Conservation (phyloP, 108 stramenopile genomes). For the Pseudonitzschia delicatissima region DNA sequence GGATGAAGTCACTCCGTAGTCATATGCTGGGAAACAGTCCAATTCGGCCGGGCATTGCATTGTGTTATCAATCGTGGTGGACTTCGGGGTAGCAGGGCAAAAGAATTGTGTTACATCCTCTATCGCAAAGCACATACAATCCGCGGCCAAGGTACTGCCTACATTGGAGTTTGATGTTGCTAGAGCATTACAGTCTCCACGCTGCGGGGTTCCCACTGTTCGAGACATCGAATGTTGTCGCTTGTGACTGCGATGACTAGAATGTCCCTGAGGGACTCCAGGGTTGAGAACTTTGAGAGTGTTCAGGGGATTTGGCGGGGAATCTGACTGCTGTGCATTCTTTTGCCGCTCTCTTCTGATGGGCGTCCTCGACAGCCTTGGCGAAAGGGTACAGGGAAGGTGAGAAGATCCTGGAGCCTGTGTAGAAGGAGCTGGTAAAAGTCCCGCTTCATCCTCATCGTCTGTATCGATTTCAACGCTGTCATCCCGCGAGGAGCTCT, state of each 20-base stretch:
- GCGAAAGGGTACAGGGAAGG: not conserved
- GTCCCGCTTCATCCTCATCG: not conserved
- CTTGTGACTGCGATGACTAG: not conserved
- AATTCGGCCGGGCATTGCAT: not conserved
- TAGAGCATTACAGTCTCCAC: not conserved
- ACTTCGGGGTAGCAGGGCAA: conserved; percentile 5
- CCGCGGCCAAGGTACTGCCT: not conserved
- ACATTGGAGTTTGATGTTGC: not conserved
- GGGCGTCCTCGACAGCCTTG: not conserved
- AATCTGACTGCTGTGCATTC: not conserved
- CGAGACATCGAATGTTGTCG: not conserved
- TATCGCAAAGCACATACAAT: conserved; percentile 12
- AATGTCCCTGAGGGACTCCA: not conserved
- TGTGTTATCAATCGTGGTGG: not conserved
- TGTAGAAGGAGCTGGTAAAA: not conserved
- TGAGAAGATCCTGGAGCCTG: not conserved
- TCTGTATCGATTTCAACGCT: not conserved
- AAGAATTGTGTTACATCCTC: conserved; percentile 11
- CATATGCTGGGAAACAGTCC: not conserved
- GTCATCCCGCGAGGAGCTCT: conserved; percentile 4
- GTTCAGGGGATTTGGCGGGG: not conserved
- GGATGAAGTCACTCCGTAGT: too few species aligned
- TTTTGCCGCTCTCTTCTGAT: not conserved
- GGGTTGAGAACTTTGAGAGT: not conserved
- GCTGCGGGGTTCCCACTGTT: not conserved